Conservation (phyloP, 331 rosid genomes). For the Telfairia occidentalis region DNA sequence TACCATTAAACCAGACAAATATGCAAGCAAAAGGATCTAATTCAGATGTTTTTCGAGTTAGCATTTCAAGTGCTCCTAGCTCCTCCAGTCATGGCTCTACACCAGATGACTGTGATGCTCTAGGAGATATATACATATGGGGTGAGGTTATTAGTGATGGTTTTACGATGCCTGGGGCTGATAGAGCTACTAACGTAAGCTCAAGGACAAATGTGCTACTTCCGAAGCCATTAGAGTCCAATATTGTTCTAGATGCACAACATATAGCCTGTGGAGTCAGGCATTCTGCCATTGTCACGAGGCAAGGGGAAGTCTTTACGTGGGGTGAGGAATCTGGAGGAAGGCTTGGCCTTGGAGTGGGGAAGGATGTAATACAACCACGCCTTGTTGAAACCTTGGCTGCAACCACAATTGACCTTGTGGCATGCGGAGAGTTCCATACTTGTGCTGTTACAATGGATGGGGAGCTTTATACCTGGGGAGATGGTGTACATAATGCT, state of each 20-base stretch:
- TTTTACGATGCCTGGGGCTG: slow-evolving; percentile 55
- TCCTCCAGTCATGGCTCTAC: slow-evolving; percentile 96
- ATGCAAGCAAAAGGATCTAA: slow-evolving; percentile 96
- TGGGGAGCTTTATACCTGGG: slow-evolving; percentile 96
- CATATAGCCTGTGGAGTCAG: slow-evolving; percentile 84
- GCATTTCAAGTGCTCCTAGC: slow-evolving; percentile 97
- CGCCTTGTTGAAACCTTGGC: slow-evolving; percentile 75
- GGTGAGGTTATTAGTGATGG: slow-evolving; percentile 79
- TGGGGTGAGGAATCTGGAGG: slow-evolving; percentile 99
- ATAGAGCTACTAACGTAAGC: slow-evolving; percentile 43
- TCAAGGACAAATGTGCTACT: slow-evolving; percentile 74
- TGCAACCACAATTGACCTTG: slow-evolving; percentile 59
- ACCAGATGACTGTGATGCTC: slow-evolving; percentile 88
- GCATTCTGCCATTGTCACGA: slow-evolving; percentile 79
- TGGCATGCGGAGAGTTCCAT: slow-evolving; percentile 95
- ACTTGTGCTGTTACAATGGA: slow-evolving; percentile 89
- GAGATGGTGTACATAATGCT: slow-evolving; percentile 89
- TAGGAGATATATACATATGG: slow-evolving; percentile 93
- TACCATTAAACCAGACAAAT: slow-evolving; percentile 51
- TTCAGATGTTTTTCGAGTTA: slow-evolving; percentile 87
- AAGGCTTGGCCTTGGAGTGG: slow-evolving; percentile 93
- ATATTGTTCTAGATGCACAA: slow-evolving; percentile 81
- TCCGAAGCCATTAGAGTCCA: slow-evolving; percentile 76
- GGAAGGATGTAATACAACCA: slow-evolving; percentile 74
- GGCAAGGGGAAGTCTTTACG: slow-evolving; percentile 94